Evolutionary conservation across 805 yeast genomes (phyloP), one percentile per base, ranked within the genome.

Genomic region (Pichia paraexigua): DNA sequence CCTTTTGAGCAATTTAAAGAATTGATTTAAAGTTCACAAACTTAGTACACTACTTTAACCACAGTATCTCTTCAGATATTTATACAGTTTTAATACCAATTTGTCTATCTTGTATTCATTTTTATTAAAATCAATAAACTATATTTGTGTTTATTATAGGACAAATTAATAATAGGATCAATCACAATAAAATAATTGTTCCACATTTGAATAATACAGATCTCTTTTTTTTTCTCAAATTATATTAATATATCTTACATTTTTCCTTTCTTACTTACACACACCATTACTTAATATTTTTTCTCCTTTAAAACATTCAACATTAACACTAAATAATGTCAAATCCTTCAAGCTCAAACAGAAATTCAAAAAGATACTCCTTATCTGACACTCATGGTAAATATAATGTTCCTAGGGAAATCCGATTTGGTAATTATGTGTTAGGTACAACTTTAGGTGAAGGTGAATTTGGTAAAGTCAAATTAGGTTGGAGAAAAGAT

Each of bases 381-480:
- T 49, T 47, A 22, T 37, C 35, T 3, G 57, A 53, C 12, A 41
- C 27, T 15, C 40, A 43, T 3, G 45, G 42, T 9, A 54, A 50
- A 21, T 41, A 53, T 10, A 50, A 51, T 32, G 46, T 51, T 30
- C 80, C 78, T 55, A 73, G 85, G 56, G 90, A 85, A 63, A 83
- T 85, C 21, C 77, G 95, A 41, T 91, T 94, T 65, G 99, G 99
- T 25, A 82, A 87, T 15, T 94, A 91, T 63, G 79, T 87, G 22
- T 75, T 94, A 9, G 99, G 98, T 2, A 83, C 95, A 15, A 92
- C 99, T 0, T 71, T 94, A 15, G 99, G 99, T 35, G 97, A 94
- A 70, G 99, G 99, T 46, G 99, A 94, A 65, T 94, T 94, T 68
- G 99, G 99, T 53, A 92, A 94, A 68, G 99, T 94, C 53, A 94